Base-by-base conservation (phyloP, 805 yeast genomes). In the Schwanniomyces occidentalis region DNA sequence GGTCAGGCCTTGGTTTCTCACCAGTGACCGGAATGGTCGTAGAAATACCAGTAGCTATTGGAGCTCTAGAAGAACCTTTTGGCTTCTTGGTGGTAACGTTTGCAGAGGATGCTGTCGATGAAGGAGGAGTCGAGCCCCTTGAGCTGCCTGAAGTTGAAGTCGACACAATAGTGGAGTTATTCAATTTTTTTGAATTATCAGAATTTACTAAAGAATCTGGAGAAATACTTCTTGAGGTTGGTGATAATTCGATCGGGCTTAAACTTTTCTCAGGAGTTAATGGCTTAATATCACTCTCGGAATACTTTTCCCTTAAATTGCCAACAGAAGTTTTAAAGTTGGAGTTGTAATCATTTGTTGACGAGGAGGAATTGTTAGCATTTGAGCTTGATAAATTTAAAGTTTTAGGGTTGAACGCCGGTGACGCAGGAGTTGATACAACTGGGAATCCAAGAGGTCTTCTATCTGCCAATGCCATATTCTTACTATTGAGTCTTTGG, bases 11-110 rank as follows among this genome's bases (percentile, higher is more conserved):
- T 30, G 90, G 89, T 45, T 68, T 67, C 41, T 68, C 73, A 23
- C 91, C 91, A 9, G 90, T 82, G 5, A 85, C 85, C 1, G 93
- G 93, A 38, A 85, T 83, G 2, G 85, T 76, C 28, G 89, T 82
- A 9, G 90, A 80, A 24, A 85, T 81, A 31, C 88, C 86, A 24
- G 85, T 78, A 2, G 85, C 85, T 34, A 76, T 71, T 16, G 79
- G 77, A 16, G 73, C 74, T 34, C 80, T 63, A 14, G 64, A 51
- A 8, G 65, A 42, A 27, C 51, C 52, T 45, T 69, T 69, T 15
- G 58, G 56, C 44, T 68, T 69, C 34, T 63, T 63, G 5, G 40
- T 35, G 18, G 41, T 37, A 20, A 33, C 33, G 16, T 46, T 44
- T 10, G 51, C 30, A 17, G 36, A 27, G 21, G 50, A 39, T 18